phyloP scores from a whole-genome alignment of 768 basidiomycete genomes.

The Krasilnikovozyma curviuscula region DNA sequence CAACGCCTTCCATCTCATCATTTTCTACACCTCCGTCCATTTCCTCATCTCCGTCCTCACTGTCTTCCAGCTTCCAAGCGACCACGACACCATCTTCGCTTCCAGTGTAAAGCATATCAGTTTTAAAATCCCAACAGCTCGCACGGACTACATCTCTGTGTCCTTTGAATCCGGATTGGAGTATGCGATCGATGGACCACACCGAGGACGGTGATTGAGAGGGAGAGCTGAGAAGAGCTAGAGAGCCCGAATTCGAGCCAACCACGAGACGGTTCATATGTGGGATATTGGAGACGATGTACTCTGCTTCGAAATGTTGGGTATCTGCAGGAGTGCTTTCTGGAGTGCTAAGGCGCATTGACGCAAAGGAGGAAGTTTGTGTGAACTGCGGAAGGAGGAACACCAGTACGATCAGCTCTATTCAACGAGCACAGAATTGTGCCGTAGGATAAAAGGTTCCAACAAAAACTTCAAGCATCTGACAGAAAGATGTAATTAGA shows the following conservation, averaged over 20 bases:
- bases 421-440: conserved; percentile 13
- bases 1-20: neutral
- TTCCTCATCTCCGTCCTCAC: neutral
- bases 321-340: conserved; percentile 9
- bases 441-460: neutral
- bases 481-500: conserved; percentile 34
- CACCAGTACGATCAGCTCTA: conserved; percentile 13
- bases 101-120: conserved; percentile 4
- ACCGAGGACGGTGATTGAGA: neutral
- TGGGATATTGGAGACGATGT: conserved; percentile 16
- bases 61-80: conserved; percentile 4
- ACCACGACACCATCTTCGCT: conserved; percentile 10
- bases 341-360: neutral
- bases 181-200: neutral
- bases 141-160: conserved; percentile 11
- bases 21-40: neutral
- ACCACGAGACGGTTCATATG: neutral
- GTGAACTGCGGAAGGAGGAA: conserved; percentile 4
- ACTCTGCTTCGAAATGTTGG: conserved; percentile 18
- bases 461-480: neutral
- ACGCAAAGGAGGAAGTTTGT: neutral
- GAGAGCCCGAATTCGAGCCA: neutral
- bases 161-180: conserved; percentile 3
- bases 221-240: neutral
- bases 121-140: conserved; percentile 1